Evolutionary conservation across 192 early-diverging fungal species (phyloP).

Genomic region (Coemansia sp.): DNA sequence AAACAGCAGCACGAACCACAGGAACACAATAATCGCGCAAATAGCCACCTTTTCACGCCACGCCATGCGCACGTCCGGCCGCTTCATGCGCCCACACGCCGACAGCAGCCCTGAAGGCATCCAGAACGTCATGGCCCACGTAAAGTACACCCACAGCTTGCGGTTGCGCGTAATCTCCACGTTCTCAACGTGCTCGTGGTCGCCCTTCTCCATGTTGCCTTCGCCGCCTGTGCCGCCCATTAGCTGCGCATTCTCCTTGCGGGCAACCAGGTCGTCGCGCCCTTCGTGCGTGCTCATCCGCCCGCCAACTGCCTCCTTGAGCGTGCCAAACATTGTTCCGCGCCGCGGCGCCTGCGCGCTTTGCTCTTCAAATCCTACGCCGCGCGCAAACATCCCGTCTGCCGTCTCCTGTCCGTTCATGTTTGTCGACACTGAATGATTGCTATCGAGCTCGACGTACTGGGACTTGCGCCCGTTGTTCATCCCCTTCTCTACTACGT

Average conservation of each 20-base stretch:
- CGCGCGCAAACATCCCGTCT: constrained; percentile 30
- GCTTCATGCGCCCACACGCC: constrained; percentile 69
- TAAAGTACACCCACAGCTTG: constrained; percentile 34
- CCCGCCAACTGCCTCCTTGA: constrained; percentile 24
- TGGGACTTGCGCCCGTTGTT: constrained; percentile 32
- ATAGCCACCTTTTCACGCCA: constrained; percentile 93
- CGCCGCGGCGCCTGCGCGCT: constrained; percentile 8
- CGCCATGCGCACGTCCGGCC: constrained; percentile 90
- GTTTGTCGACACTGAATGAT: constrained; percentile 14
- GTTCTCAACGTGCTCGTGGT: constrained; percentile 44
- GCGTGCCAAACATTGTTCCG: constrained; percentile 21
- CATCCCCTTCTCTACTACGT: constrained; percentile 10
- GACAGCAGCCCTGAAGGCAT: constrained; percentile 36
- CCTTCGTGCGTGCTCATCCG: constrained; percentile 24
- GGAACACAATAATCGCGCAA: constrained; percentile 81
- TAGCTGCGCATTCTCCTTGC: constrained; percentile 4
- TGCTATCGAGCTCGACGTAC: constrained; percentile 36
- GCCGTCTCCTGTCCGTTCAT: constrained; percentile 18
- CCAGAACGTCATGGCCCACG: constrained; percentile 52
- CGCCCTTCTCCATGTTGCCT: constrained; percentile 39
- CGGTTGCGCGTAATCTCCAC: constrained; percentile 34
- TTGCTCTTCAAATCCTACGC: constrained; percentile 44
- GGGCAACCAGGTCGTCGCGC: constrained; percentile 24
- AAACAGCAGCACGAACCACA: constrained; percentile 80
- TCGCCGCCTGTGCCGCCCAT: constrained; percentile 46